Evolutionary conservation across 257 asterid genomes (phyloP).

Genomic region (Solanum bulbocastanum): DNA sequence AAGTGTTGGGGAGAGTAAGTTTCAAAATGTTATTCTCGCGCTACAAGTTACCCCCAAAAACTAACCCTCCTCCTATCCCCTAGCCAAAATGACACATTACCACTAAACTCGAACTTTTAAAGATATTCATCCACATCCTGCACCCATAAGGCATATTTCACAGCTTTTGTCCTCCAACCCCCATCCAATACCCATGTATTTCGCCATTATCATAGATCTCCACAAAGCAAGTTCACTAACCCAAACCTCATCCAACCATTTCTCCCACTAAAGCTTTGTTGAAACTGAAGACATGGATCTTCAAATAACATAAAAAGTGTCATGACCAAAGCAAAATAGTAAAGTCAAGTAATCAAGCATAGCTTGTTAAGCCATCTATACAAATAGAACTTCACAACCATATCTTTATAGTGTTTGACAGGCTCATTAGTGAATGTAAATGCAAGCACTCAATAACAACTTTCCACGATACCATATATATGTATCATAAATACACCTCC

Average conservation of each 20-base stretch:
- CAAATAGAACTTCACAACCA: background rate
- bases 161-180: background rate
- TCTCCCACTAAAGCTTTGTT: background rate
- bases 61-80: background rate
- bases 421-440: background rate
- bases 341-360: background rate
- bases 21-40: background rate
- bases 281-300: background rate
- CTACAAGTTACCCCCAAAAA: background rate
- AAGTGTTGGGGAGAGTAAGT: background rate
- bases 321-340: background rate
- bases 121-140: background rate
- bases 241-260: background rate
- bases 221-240: background rate
- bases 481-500: background rate
- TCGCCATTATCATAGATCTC: background rate
- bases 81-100: background rate
- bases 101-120: background rate
- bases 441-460: background rate
- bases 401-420: background rate
- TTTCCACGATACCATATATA: background rate
- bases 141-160: background rate
- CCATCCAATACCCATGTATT: background rate
- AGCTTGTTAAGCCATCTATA: background rate
- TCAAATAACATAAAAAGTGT: background rate